A percentile compares a stretch with the other conserved stretches of the same genome.
Conservation (phyloP, 805 yeast species). For the Lipomyces spencermartinsiae region DNA sequence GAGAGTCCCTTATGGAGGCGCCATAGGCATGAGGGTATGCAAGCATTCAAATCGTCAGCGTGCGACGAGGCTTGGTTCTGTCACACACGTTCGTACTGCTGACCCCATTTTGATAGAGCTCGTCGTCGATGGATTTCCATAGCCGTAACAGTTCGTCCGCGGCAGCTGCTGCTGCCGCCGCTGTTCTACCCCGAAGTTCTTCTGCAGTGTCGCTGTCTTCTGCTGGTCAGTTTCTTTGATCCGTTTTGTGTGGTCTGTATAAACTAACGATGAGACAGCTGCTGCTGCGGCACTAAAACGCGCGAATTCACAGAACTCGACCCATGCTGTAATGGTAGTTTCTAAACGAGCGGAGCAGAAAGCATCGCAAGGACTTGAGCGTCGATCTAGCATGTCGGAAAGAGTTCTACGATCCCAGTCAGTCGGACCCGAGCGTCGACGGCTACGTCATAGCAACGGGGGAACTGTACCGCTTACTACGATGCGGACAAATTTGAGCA, state of each 20-base stretch:
- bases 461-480: conserved; percentile 5
- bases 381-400: conserved; percentile 31
- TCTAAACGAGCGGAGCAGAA: conserved; percentile 20
- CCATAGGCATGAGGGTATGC: conserved; percentile 24
- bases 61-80: neutral
- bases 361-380: conserved; percentile 11
- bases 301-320: conserved; percentile 16
- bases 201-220: conserved; percentile 32
- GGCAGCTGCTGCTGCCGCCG: conserved; percentile 25
- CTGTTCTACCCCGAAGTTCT: conserved; percentile 23
- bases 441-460: neutral
- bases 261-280: conserved; percentile 14
- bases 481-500: conserved; percentile 20
- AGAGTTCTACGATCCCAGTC: conserved; percentile 27
- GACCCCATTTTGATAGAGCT: conserved; percentile 17
- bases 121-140: conserved; percentile 30
- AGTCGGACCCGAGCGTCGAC: conserved; percentile 5
- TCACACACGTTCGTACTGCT: neutral
- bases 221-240: conserved; percentile 25
- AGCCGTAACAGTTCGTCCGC: conserved; percentile 7
- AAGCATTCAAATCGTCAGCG: neutral
- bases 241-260: conserved; percentile 7
- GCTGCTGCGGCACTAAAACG: conserved; percentile 35
- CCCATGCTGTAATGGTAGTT: conserved; percentile 18
- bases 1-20: conserved; percentile 23